Evolutionary conservation across 2,329 filamentous ascomycete species (phyloP).

Genomic region (Ophiocordyceps australis): DNA sequence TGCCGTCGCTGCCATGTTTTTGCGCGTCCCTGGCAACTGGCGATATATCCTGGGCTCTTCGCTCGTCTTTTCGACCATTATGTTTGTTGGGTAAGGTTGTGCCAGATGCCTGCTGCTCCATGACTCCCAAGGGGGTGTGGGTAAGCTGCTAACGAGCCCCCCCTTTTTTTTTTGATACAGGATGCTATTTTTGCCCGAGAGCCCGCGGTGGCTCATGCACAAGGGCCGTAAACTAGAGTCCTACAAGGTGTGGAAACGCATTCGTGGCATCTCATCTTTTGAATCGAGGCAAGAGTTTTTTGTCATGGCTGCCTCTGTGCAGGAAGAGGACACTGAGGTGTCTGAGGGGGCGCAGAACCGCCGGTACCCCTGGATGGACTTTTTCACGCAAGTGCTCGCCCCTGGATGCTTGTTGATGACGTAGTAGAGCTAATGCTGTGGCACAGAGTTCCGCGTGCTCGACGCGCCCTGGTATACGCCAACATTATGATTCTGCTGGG

Average conservation of each 20-base stretch:
- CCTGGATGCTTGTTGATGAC: background rate
- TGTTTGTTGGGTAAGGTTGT: constrained; percentile 13
- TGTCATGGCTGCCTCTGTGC: constrained; percentile 47
- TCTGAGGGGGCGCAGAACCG: constrained; percentile 30
- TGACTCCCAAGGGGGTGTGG: background rate
- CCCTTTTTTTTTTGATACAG: constrained; percentile 29
- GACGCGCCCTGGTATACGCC: constrained; percentile 46
- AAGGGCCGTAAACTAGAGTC: constrained; percentile 26
- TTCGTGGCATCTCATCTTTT: constrained; percentile 36
- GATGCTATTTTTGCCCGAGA: constrained; percentile 56
- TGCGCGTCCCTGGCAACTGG: constrained; percentile 53
- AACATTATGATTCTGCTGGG: constrained; percentile 54
- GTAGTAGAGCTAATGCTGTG: background rate
- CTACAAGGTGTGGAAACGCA: constrained; percentile 55
- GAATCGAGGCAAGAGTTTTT: constrained; percentile 54
- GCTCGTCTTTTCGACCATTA: constrained; percentile 41
- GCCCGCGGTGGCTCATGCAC: constrained; percentile 52
- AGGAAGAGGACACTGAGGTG: constrained; percentile 33
- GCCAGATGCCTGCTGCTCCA: background rate
- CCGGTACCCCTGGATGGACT: constrained; percentile 53
- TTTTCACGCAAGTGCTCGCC: constrained; percentile 32
- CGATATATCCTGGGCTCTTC: constrained; percentile 58
- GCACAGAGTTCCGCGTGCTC: constrained; percentile 36
- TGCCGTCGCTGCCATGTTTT: constrained; percentile 54
- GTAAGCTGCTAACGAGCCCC: too few species aligned